Base-by-base conservation (phyloP, 2,329 filamentous ascomycete species). In the Calycina marina region DNA sequence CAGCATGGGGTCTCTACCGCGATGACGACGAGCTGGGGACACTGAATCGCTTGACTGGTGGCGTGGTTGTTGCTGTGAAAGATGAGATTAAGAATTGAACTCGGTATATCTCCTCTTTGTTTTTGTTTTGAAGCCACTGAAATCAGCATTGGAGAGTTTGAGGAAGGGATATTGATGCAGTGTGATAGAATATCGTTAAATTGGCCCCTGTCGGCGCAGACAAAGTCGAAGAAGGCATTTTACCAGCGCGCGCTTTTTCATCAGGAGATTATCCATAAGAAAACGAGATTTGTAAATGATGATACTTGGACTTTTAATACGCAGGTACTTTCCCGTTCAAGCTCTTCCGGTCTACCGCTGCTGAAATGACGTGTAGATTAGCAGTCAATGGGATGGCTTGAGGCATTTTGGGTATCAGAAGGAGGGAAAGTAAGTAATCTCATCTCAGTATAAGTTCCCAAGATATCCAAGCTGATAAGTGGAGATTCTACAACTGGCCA, bases 231-330 rank as follows among this genome's bases (percentile, higher is more conserved):
- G 9, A 30, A 28, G 12, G 16, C 25, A 6, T 32, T 30, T 16
- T 41, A 37, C 16, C 25, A 32, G 5, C 65, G 8, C 73, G 76
- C 50, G 56, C 60, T 58, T 3, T 72, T 78, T 45, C 57, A 68
- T 37, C 62, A 69, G 42, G 49, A 66, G 11, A 49, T 73, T 15
- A 58, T 64, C 35, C 56, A 61, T 27, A 71, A 70, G 50, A 49
- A 56, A 2, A 63, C 65, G 3, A 52, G 61, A 11, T 54, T 58
- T 4, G 63, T 75, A 18, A 73, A 77, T 46, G 71, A 76, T 46
- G 69, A 76, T 48, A 52, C 65, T n/a, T 65, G 67, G 61, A 61
- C 58, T 2, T 68, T 72, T 45, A 72, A 73, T 50, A 62, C 66
- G 1, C 67, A 71, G 50, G 57, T 58, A n/a, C n/a, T n/a, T n/a